Conservation (phyloP, 345 rosid species). For the Hibiscus tridactylites region DNA sequence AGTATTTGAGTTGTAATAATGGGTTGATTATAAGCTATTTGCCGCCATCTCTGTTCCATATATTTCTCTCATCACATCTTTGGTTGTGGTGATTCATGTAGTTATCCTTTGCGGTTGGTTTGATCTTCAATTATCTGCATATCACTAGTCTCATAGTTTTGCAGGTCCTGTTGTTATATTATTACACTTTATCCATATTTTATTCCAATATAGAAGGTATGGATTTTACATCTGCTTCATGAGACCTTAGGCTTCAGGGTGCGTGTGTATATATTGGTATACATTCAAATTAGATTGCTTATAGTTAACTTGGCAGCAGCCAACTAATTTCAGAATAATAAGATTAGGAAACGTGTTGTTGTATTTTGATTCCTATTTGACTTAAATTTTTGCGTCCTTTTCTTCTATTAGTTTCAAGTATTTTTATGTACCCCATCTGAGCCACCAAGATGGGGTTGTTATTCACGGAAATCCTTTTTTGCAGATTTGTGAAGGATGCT, state of each 20-base stretch:
- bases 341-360: not conserved
- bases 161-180: constrained; percentile 18
- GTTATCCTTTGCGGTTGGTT: not conserved
- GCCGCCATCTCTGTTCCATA: not conserved
- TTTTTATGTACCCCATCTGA: constrained; percentile 5
- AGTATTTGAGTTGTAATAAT: not conserved
- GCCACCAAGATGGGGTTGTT: constrained; percentile 25
- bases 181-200: constrained; percentile 9
- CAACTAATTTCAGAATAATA: constrained; percentile 12
- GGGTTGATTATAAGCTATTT: not conserved
- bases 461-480: constrained; percentile 15
- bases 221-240: constrained; percentile 17
- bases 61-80: not conserved
- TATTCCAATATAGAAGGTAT: constrained; percentile 27
- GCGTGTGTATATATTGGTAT: not conserved
- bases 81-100: not conserved
- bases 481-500: constrained; percentile 22
- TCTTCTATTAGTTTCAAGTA: not conserved
- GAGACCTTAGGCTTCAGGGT: constrained; percentile 14
- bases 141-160: constrained; percentile 24
- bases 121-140: constrained; percentile 8
- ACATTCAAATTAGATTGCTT: not conserved
- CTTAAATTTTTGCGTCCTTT: not conserved
- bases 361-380: not conserved
- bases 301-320: not conserved